Conservation (phyloP, 345 rosid species). For the Syzygium aromaticum region DNA sequence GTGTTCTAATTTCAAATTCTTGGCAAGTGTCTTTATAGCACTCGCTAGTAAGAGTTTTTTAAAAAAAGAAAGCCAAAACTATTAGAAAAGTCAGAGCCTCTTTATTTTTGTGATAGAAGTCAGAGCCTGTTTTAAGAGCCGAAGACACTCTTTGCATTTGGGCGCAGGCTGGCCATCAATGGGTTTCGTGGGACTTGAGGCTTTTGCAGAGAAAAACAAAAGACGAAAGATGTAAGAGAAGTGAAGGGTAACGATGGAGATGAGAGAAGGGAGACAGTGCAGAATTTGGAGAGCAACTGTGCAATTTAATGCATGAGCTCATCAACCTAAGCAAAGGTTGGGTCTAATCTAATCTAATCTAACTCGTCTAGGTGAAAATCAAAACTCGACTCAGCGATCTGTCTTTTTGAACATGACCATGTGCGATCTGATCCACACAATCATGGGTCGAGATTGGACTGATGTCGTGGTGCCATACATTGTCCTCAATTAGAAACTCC, state of each 20-base stretch:
- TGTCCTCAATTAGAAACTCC: no score
- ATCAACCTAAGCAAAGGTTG: background rate
- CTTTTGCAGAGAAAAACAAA: no score
- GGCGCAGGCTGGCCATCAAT: background rate
- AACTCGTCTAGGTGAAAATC: background rate
- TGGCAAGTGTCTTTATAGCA: background rate
- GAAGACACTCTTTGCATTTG: background rate
- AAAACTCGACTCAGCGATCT: no score
- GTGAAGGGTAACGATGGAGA: background rate
- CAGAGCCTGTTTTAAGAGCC: background rate
- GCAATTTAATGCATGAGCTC: background rate
- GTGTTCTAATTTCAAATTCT: background rate
- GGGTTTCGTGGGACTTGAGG: no score
- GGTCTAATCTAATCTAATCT: background rate
- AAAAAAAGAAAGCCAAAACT: background rate
- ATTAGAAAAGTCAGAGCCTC: background rate
- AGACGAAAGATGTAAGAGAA: background rate
- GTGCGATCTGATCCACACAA: background rate
- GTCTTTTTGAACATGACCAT: background rate
- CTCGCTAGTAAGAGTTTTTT: accelerated
- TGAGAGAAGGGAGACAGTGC: background rate
- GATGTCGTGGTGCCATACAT: no score
- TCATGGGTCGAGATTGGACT: background rate
- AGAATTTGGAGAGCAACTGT: no score
- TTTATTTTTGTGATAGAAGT: background rate